Conservation (phyloP, 1,284 basidiomycete species). For the Ustilago sp. region DNA sequence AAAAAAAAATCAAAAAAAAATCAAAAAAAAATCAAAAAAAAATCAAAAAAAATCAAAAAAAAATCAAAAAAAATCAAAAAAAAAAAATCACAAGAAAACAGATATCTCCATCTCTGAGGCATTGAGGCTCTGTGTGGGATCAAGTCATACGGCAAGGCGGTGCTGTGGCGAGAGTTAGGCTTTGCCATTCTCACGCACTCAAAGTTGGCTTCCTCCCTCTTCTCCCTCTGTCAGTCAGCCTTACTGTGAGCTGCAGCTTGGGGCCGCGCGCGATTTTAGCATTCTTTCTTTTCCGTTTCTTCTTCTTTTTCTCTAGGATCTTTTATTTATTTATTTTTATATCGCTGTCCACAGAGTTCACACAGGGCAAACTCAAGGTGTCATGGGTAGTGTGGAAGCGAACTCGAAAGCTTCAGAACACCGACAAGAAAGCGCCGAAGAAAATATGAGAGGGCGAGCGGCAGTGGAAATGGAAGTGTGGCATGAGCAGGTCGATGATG, state of each 20-base stretch:
- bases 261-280: conserved; percentile 4
- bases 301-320: background rate
- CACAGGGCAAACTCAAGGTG: too few relatives aligned
- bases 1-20: background rate
- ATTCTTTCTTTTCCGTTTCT: background rate
- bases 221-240: background rate
- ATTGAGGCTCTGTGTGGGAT: background rate
- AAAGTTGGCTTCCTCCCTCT: background rate
- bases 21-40: background rate
- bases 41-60: background rate
- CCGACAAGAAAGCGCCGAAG: background rate
- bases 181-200: background rate
- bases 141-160: background rate
- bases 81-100: background rate
- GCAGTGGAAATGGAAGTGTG: background rate
- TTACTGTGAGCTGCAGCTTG: conserved; percentile 5
- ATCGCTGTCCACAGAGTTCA: background rate
- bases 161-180: background rate
- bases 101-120: background rate
- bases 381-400: too few relatives aligned
- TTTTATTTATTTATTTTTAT: background rate
- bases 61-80: background rate
- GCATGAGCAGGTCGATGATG: background rate
- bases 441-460: background rate
- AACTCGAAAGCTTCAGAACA: background rate